Evolutionary conservation across 1,284 basidiomycete genomes (phyloP).

Genomic region (Cutaneotrichosporon spelunceum): DNA sequence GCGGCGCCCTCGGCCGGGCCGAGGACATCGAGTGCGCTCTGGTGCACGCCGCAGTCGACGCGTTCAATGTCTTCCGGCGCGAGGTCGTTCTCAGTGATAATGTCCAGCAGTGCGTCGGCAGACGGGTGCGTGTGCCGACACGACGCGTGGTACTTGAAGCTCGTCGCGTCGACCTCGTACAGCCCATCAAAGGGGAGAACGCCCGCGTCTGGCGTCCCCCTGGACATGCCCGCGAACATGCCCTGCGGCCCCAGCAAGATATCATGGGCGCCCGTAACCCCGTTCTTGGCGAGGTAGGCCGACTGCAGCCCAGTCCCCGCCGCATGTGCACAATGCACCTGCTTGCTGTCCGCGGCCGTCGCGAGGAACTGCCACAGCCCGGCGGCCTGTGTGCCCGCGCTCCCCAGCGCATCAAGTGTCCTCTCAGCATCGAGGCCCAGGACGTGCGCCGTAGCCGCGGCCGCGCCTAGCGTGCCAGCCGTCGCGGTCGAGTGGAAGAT

Average conservation of each 20-base stretch:
- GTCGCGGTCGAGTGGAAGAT: constrained; percentile 11
- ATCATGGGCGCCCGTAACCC: constrained; percentile 11
- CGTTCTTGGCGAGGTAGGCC: constrained; percentile 11
- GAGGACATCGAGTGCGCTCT: constrained; percentile 12
- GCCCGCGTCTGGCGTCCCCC: constrained; percentile 2
- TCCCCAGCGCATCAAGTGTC: constrained; percentile 6
- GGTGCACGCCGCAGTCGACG: constrained; percentile 16
- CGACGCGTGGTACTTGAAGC: constrained; percentile 17
- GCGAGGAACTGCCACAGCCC: constrained; percentile 15
- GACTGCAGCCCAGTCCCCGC: constrained; percentile 11
- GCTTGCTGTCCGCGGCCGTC: constrained; percentile 11
- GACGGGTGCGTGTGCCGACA: constrained; percentile 16
- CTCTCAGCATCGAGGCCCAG: constrained; percentile 10
- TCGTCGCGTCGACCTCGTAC: constrained; percentile 13
- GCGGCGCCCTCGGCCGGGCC: constrained; percentile 8
- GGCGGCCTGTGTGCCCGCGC: constrained; percentile 9
- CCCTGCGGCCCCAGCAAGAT: constrained; percentile 13
- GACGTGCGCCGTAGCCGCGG: constrained; percentile 1
- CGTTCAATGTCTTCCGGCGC: neutral
- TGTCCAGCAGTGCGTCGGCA: constrained; percentile 9
- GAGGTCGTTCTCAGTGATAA: constrained; percentile 7
- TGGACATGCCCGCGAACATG: constrained; percentile 10
- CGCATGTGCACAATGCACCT: constrained; percentile 14
- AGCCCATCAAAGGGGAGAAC: constrained; percentile 8
- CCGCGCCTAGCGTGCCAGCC: constrained; percentile 13